Conservation (phyloP, 805 yeast genomes). For the Metschnikowia arizonensis region DNA sequence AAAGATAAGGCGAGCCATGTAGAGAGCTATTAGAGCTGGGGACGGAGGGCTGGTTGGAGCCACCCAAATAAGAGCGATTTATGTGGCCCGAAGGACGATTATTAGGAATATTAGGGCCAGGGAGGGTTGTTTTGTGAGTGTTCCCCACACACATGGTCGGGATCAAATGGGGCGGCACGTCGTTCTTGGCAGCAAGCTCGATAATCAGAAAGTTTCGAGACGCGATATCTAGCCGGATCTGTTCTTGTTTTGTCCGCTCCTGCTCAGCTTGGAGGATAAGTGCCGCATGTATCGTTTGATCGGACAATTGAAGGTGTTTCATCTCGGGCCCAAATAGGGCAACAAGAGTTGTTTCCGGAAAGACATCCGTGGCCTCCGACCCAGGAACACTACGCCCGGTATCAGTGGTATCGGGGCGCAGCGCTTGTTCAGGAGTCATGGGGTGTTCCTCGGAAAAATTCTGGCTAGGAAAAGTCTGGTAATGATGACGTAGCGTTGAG, state of each 20-base stretch:
- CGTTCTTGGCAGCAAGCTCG: conserved; percentile 54
- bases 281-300: conserved; percentile 54
- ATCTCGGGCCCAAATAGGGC: conserved; percentile 52
- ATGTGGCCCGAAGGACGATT: background rate
- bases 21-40: conserved; percentile 5
- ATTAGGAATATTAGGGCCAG: background rate
- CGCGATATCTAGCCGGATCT: conserved; percentile 60
- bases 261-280: conserved; percentile 62
- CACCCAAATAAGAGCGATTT: conserved; percentile 4
- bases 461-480: background rate
- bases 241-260: conserved; percentile 80
- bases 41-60: background rate
- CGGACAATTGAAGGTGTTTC: conserved; percentile 52
- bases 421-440: conserved; percentile 1
- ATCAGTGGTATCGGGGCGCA: background rate
- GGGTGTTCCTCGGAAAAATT: conserved; percentile 2
- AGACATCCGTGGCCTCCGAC: background rate
- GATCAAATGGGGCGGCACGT: conserved; percentile 61
- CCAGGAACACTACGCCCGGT: background rate
- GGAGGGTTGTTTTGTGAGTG: conserved; percentile 5
- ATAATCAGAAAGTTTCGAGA: conserved; percentile 59
- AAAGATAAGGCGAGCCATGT: conserved; percentile 8
- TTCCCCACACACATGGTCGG: conserved; percentile 52
- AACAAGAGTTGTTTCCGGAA: conserved; percentile 21
- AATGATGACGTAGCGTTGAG: conserved; percentile 2